Base-by-base conservation (phyloP, 2,329 filamentous ascomycete species). In the Trichoderma sp. region DNA sequence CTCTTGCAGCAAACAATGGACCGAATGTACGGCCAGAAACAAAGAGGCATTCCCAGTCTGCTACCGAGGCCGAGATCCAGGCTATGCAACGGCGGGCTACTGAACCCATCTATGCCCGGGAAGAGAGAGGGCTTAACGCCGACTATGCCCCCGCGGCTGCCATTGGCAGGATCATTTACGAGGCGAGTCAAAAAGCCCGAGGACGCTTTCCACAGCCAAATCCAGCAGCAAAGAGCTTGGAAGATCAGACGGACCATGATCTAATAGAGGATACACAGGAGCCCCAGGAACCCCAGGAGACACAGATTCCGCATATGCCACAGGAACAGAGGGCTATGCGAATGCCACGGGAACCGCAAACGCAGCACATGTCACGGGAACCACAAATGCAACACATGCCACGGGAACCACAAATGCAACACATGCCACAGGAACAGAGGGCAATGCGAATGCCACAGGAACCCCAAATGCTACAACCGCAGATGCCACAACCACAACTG, bases 81-180 rank as follows among this genome's bases (percentile, higher is more conserved):
- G 76, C 76, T 6, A 79, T 83, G 11, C 78, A 77, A 45, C 80
- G 81, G 67, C 82, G 81, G 8, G 80, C 78, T 29, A 81, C 82
- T 12, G 83, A 83, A 8, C 83, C 82, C 9, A 73, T 77, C 8
- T 79, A 80, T 41, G 78, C 79, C 18, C 78, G 78, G 33, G 79
- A 81, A 38, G 80, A 81, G 29, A 79, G 75, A 1, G 71, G 71
- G 60, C 78, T 78, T 3, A 79, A 84, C 62, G 79, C 82, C n/a
- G 80, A 81, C 33, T 79, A 82, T 16, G 76, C 78, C 16, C 79
- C 80, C 9, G 78, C 78, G 0, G 74, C 78, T 18, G 75, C 77
- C n/a, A 77, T 80, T 59, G 79, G 77, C 27, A 79, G 77, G 50
- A 71, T 50, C 18, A 45, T 62, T 67, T 66, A 62, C 41, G 59